phyloP scores from a whole-genome alignment of 805 yeast species.

The Yamadazyma akitaensis region DNA sequence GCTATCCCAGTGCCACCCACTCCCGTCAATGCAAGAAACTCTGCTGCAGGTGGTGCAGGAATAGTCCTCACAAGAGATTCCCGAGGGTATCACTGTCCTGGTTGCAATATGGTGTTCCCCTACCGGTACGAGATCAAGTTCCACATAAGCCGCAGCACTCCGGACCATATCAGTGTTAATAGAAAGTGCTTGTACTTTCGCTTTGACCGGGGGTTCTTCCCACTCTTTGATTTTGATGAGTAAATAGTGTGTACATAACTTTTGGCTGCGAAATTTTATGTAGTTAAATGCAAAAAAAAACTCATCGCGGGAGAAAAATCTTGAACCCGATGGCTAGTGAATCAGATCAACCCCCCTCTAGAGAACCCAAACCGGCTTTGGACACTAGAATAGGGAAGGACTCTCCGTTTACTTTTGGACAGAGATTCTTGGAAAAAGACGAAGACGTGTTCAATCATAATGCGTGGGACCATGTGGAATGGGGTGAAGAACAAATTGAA shows the following conservation, averaged over 20 bases:
- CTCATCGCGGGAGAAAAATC: constrained; percentile 7
- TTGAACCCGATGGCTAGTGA: neutral
- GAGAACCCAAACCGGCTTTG: constrained; percentile 12
- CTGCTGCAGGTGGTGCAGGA: neutral
- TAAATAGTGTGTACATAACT: neutral
- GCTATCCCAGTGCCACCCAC: neutral
- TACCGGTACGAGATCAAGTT: constrained; percentile 4
- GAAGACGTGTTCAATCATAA: constrained; percentile 88
- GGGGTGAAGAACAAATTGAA: constrained; percentile 86
- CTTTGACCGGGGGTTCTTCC: neutral
- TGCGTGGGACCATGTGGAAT: constrained; percentile 97
- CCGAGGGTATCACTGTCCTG: constrained; percentile 4
- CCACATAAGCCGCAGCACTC: neutral
- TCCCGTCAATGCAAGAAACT: neutral
- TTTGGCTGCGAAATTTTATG: neutral
- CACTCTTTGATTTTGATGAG: constrained; percentile 6
- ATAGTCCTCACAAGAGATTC: neutral
- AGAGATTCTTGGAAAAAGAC: constrained; percentile 65
- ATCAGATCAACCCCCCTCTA: neutral
- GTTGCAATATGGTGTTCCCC: neutral
- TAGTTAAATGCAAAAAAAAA: neutral
- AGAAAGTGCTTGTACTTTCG: neutral
- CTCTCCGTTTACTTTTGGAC: constrained; percentile 89
- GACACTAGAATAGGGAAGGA: constrained; percentile 71
- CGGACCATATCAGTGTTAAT: neutral